Evolutionary conservation across 257 asterid species (phyloP), one percentile per base, ranked within the genome.

Genomic region (Henckelia pumila): DNA sequence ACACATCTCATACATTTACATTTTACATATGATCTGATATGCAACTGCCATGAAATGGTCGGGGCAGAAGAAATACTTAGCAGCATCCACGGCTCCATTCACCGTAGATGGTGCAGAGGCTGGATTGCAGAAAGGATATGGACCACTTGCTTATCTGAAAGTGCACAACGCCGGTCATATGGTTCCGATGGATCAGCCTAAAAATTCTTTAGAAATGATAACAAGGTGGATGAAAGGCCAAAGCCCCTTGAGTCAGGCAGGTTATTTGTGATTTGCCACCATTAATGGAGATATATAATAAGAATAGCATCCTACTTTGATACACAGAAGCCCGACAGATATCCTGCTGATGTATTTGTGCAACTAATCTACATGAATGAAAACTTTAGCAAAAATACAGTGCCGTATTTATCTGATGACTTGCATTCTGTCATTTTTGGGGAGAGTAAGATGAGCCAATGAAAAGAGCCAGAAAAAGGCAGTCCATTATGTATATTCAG

Each of bases 161-260:
- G 91, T 89, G 56, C 85, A 83, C 53, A 64, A 86, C 44, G 88
- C 96, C 2, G 92, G 96, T 7, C 92, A 86, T 32, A 68, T 84
- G 88, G 88, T 89, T 67, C 96, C 96, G 1, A 83, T 84, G 92
- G 95, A 86, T 80, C 92, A 86, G 64, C 96, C 95, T n/a, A 75
- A 80, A 71, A 88, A 88, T 52, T 70, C 92, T 11, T 72, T 84
- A 26, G 83, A 84, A 64, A 89, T 83, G 96, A 73, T 89, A 2
- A 76, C 63, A 20, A 75, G 84, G 74, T 86, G 96, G 96, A 81
- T 83, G 77, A 81, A 79, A 64, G 87, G 80, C 9, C 78, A 72
- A 35, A 23, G 74, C 13, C 68, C 73, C 25, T 25, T 50, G 37
- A 69, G 55, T 50, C 70, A 56, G 66, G 63, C 20, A 57, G 72